These are phyloP conservation scores for Neofusicoccum kwambonambiense DNA, from an alignment of 2,329 filamentous ascomycete species.

Conservation along the genomic window DNA sequence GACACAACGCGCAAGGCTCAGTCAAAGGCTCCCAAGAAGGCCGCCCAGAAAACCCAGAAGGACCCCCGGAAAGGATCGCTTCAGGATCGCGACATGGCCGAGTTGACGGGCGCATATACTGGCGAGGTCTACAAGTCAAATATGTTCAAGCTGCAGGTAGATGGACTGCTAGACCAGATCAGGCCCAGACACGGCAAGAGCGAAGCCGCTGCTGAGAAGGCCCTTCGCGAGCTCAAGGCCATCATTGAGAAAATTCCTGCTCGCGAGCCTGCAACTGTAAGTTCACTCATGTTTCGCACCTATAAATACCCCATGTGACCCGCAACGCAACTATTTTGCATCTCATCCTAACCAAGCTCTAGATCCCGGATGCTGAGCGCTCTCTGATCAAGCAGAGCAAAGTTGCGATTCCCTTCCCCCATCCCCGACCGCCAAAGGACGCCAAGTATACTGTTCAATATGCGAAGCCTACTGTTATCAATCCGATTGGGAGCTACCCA, in stretches of 20 bases:
- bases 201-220: constrained; percentile 52
- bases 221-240: constrained; percentile 55
- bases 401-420: constrained; percentile 77
- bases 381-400: constrained; percentile 65
- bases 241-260: constrained; percentile 58
- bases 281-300: constrained; percentile 5
- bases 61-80: constrained; percentile 5
- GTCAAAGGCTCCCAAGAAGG: neutral
- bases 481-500: constrained; percentile 86
- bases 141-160: constrained; percentile 66
- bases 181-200: constrained; percentile 59
- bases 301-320: neutral
- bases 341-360: neutral
- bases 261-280: constrained; percentile 47
- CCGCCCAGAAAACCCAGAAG: constrained; percentile 19
- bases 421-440: constrained; percentile 73
- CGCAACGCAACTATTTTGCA: neutral
- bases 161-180: constrained; percentile 60
- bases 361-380: constrained; percentile 69
- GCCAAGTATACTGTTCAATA: constrained; percentile 81
- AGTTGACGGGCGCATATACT: constrained; percentile 40
- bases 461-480: constrained; percentile 71
- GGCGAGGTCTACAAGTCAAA: constrained; percentile 63
- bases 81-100: constrained; percentile 22
- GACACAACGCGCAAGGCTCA: neutral